phyloP scores from a whole-genome alignment of 1,139 yeast species.

The Yamadazyma conglobata region DNA sequence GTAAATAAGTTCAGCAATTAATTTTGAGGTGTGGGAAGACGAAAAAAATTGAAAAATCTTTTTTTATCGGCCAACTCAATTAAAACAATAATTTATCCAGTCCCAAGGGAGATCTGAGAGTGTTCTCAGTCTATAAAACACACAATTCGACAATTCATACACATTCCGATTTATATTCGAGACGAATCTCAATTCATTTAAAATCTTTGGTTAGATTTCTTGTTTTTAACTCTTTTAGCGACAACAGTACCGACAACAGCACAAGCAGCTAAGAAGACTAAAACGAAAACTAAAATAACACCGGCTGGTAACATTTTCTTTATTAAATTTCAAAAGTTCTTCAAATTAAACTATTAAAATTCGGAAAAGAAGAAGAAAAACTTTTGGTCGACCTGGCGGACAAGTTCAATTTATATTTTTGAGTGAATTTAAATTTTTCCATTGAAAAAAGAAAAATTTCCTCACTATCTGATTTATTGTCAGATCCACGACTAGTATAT shows the following conservation, averaged over 20 bases:
- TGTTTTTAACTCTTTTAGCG: conserved; percentile 39
- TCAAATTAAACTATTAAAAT: conserved; percentile 5
- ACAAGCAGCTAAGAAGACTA: conserved; percentile 40
- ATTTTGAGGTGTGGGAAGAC: too few relatives aligned
- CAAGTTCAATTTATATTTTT: conserved; percentile 10
- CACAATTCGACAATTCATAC: neutral
- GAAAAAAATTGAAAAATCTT: too few relatives aligned
- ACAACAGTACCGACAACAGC: conserved; percentile 34
- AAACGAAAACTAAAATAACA: conserved; percentile 50
- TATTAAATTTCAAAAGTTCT: conserved; percentile 4
- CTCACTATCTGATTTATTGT: too few relatives aligned
- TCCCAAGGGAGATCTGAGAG: too few relatives aligned
- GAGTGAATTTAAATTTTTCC: conserved; percentile 4
- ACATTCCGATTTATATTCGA: too few relatives aligned
- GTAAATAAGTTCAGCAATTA: too few relatives aligned
- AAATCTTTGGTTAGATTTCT: conserved; percentile 48
- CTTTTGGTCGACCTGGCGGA: conserved; percentile 4
- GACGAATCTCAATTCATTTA: too few relatives aligned
- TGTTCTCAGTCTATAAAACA: neutral
- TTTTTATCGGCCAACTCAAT: neutral
- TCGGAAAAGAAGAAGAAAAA: conserved; percentile 7
- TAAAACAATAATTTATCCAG: conserved; percentile 5
- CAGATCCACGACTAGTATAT: too few relatives aligned
- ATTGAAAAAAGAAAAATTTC: too few relatives aligned
- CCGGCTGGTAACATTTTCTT: conserved; percentile 50